Conservation (phyloP, 306 rosid species). For the Medicago arabica region DNA sequence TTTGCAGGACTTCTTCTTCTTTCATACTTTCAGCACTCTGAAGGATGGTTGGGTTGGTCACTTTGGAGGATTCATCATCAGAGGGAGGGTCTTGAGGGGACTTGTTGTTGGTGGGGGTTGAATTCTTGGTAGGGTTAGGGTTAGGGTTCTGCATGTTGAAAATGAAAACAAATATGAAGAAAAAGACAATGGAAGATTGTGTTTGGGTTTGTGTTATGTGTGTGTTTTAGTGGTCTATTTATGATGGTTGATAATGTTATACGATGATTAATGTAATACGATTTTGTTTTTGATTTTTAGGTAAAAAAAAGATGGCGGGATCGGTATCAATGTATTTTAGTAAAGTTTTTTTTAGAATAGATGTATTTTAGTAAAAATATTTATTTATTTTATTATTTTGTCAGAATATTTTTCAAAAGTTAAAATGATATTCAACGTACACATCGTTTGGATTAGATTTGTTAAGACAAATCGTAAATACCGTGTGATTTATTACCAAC, state of each 20-base stretch:
- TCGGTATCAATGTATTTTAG: background rate
- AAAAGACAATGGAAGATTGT: background rate
- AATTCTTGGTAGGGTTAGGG: background rate
- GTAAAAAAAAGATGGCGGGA: background rate
- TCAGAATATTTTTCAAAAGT: background rate
- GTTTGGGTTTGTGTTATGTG: slow-evolving; percentile 1
- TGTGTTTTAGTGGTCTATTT: background rate
- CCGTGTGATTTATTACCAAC: background rate
- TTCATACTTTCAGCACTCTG: background rate
- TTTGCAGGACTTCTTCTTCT: background rate
- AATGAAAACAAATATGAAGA: background rate
- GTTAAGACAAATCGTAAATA: background rate
- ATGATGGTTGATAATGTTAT: background rate
- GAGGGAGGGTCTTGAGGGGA: background rate
- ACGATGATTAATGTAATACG: too few species aligned
- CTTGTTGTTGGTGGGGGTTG: background rate
- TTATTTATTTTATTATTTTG: background rate
- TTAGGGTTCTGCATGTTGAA: slow-evolving; percentile 13
- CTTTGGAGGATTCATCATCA: background rate
- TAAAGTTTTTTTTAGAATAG: background rate
- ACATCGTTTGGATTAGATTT: background rate
- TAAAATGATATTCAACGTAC: background rate
- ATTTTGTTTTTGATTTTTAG: background rate
- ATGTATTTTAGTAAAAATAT: background rate
- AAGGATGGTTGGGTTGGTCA: background rate